Evolutionary conservation across 345 rosid genomes (phyloP), one percentile per base, ranked within the genome.

Genomic region (Lagerstroemia speciosa): DNA sequence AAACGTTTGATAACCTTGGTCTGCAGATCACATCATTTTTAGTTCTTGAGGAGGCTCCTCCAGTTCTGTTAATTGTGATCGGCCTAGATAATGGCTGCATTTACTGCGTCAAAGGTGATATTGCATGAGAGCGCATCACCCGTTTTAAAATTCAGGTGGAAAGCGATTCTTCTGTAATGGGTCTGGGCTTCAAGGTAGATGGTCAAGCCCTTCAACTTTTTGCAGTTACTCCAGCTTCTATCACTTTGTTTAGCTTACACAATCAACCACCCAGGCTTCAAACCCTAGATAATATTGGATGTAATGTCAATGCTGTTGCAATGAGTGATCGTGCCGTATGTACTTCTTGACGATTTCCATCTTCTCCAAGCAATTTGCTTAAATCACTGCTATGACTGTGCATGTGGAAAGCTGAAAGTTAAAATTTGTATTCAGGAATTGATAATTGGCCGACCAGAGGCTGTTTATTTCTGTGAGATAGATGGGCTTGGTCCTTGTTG

Each of bases 401-500:
- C 20, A 34, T 24, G 45, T 62, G 58, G 53, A 65, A 69, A 41
- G 50, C 36, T 62, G 24, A 19, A 40, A 38, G 50, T 34, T 57
- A 62, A 58, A 58, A 75, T 52, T 31, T 77, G 34, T 76, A 60
- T 45, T 71, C 84, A 94, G 99, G 98, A 94, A 78, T 78, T 94
- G 62, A 89, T 94, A 74, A 75, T 91, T 76, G 99, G 99, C 66
- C 85, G 93, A 62, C 91, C 93, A 34, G 99, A 94, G 81, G 99
- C 99, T 70, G 97, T 94, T 50, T 94, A 86, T 67, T 91, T 94
- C 79, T 94, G 89, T 45, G 98, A 94, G 75, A 86, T 91, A 76
- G 99, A 94, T 80, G 99, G 99, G 14, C 97, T 98, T 36, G 99
- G 98, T 77, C 99, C 99, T 37, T 94, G 99, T 77, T 89, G 98